Base-by-base conservation (phyloP, 2,329 filamentous ascomycete species). In the Biscogniauxia marginata region DNA sequence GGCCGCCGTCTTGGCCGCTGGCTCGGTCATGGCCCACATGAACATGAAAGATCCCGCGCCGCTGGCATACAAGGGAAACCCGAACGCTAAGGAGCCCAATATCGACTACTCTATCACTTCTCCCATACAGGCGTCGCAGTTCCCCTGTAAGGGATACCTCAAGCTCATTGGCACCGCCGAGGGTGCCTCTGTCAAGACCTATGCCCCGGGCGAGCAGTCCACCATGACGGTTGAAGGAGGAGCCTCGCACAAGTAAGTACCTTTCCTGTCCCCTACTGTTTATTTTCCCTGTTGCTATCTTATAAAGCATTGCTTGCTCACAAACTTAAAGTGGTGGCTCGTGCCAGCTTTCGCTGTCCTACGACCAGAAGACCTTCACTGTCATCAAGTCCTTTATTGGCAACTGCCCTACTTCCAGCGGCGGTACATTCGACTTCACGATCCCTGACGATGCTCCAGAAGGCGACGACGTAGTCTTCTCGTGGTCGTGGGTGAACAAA, bases 401-500 rank as follows among this genome's bases (percentile, higher is more conserved):
- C 25, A 61, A 62, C 60, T 72, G 69, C 62, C 81, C 82, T n/a
- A 67, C 70, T 43, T 48, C 65, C 18, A 71, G 71, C 53, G 73
- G 75, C 11, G 75, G 78, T 46, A 79, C 73, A 54, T 90, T 87
- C 72, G 73, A 80, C 63, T 93, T 93, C 72, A 83, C 77, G 25
- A 74, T 93, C 25, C 89, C 89, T 7, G 71, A 74, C 2, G 84
- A 87, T 62, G 83, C 84, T 1, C 84, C 84, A n/a, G 57, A 65
- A 25, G 67, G 73, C 58, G 77, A 73, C 73, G 82, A 86, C 30
- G 87, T 84, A 55, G 71, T 93, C 46, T 82, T 93, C 50, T 84
- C 85, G 39, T 93, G 90, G 90, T 85, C 84, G 22, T 90, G 87
- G 87, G 87, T 89, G 75, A 91, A 91, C 77, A 77, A 85, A 62